A percentile compares a stretch with the other conserved stretches of the same genome.
Evolutionary conservation across 2,329 filamentous ascomycete genomes (phyloP).

Genomic region (Neonectria ditissima): DNA sequence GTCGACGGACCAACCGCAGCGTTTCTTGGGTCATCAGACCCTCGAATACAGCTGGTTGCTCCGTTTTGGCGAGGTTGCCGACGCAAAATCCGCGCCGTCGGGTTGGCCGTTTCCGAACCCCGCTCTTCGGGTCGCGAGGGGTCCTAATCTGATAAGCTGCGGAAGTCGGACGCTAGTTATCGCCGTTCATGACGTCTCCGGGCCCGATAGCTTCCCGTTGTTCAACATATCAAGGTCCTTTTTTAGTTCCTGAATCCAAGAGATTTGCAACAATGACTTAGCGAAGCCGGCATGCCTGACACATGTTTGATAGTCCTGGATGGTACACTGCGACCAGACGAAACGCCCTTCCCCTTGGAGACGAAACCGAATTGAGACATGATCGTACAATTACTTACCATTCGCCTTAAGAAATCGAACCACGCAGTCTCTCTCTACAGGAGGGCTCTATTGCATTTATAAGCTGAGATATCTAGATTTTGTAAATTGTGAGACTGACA

Average conservation of each 20-base stretch:
- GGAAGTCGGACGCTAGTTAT: background rate
- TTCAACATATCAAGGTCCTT: too few species aligned
- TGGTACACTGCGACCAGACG: background rate
- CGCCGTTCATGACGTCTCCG: background rate
- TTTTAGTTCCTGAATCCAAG: too few species aligned
- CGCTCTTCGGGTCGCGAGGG: slow-evolving; percentile 9
- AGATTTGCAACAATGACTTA: too few species aligned
- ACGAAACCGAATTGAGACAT: background rate
- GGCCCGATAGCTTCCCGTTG: too few species aligned
- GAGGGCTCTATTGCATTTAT: background rate
- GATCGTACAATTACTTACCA: background rate
- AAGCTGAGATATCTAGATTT: background rate
- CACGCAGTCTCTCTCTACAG: background rate
- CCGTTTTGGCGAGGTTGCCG: slow-evolving; percentile 28
- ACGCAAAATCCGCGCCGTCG: slow-evolving; percentile 23
- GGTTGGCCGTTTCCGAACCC: slow-evolving; percentile 3
- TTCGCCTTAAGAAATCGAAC: background rate
- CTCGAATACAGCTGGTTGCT: background rate
- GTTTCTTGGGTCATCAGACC: background rate
- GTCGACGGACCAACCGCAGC: slow-evolving; percentile 7
- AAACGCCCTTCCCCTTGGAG: background rate
- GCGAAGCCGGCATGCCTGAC: too few species aligned
- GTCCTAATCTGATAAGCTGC: background rate
- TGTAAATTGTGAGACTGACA: background rate
- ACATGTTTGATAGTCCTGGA: background rate